Evolutionary conservation across 2,329 filamentous ascomycete species (phyloP).

Genomic region (Trichophyton schoenleinii): DNA sequence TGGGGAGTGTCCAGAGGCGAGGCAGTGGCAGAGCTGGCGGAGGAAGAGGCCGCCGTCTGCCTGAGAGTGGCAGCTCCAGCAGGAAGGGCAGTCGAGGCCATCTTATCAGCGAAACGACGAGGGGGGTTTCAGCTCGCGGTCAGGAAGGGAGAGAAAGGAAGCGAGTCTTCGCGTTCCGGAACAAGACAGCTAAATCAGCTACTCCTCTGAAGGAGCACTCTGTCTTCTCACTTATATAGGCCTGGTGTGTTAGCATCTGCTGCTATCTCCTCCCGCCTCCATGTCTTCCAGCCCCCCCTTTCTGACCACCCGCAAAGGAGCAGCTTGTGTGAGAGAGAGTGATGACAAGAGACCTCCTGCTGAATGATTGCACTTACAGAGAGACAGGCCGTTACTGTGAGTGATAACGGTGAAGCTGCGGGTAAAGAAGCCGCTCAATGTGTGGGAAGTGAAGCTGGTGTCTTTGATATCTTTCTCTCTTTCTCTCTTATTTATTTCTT

Average conservation of each 20-base stretch:
- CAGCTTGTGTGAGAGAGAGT: not conserved
- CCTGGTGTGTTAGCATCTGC: not conserved
- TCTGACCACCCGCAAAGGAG: not conserved
- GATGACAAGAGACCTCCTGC: not conserved
- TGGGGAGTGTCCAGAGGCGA: slow-evolving; percentile 47
- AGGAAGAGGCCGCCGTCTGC: slow-evolving; percentile 40
- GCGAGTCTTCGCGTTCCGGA: not conserved
- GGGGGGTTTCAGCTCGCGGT: not conserved
- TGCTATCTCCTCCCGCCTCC: not conserved
- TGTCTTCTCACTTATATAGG: not conserved
- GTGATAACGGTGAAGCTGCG: not conserved
- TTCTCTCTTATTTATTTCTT: not conserved
- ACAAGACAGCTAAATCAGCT: not conserved
- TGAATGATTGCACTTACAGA: not conserved
- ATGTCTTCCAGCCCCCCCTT: not conserved
- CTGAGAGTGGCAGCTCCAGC: slow-evolving; percentile 40
- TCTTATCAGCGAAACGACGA: slow-evolving; percentile 12
- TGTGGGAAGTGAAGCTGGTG: not conserved
- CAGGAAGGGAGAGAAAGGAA: not conserved
- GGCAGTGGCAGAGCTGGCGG: slow-evolving; percentile 41
- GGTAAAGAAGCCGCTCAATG: not conserved
- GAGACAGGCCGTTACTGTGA: not conserved
- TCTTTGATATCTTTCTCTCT: not conserved
- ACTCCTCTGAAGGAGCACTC: not conserved
- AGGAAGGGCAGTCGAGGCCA: slow-evolving; percentile 41